Evolutionary conservation across 768 basidiomycete genomes (phyloP), one percentile per base, ranked within the genome.

Genomic region (Lactarius vividus): DNA sequence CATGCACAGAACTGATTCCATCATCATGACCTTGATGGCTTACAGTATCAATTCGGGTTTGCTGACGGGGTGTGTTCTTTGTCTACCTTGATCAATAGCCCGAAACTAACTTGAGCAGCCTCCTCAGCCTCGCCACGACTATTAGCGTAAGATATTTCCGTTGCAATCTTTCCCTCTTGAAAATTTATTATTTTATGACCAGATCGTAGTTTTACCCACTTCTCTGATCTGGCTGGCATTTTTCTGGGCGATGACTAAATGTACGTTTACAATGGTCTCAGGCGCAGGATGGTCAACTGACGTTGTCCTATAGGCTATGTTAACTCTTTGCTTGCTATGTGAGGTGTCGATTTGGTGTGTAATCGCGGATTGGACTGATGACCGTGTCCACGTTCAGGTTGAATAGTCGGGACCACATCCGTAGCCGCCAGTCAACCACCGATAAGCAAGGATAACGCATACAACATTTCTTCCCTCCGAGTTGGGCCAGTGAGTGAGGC

Each of bases 241-340:
- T 66, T 83, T 84, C 72, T 84, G 82, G 82, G 67, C 81, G 28
- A 73, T 81, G 55, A 81, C 81, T 33, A 84, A 82, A 77, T 82
- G 83, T 83, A 62, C 65, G 80, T 69, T 23, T 3, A 28, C 16
- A 18, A 11, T 39, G 4, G 33, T 49, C 9, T 26, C 23, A 18
- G 13, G 20, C 15, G n/a, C 35, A n/a, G 15, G 23, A 16, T 20
- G n/a, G 44, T 55, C 20, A 13, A 60, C n/a, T 59, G 57, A 69
- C 29, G 20, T 18, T 18, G 16, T 42, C 63, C 59, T 56, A 44
- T 62, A 83, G 82, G 81, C 67, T 82, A 84, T 67, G 81, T 84
- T n/a, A 84, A 83, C 68, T 83, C 82, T 1, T 71, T 82, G 23
- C 73, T 84, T 23, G 82, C 82, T 52, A 78, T 81, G 82, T 83